Base-by-base conservation (phyloP, 805 yeast genomes). In the Myxozyma udenii region DNA sequence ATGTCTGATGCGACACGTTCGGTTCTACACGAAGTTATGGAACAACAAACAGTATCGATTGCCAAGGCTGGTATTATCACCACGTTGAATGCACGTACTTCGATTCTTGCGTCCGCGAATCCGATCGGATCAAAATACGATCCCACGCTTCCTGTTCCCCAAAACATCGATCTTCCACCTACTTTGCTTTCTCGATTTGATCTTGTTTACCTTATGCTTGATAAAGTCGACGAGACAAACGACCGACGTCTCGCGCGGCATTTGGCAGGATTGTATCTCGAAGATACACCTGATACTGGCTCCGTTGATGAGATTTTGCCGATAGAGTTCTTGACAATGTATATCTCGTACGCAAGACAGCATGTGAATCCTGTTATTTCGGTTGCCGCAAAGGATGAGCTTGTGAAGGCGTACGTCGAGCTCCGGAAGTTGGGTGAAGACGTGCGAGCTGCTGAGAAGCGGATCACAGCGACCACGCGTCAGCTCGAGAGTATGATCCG, bases 21-120 rank as follows among this genome's bases (percentile, higher is more conserved):
- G 6, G 98, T 93, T 9, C 74, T 93, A 48, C 98, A 93, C 68
- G 98, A 93, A 75, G 98, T 93, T 9, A 93, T 93, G 98, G 98
- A 93, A 73, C 98, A 93, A 68, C 98, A 93, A 69, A 93, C 98
- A 0, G 93, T 93, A 40, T 89, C 97, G 7, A 88, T 93, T 64
- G 98, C 98, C 28, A 93, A 93, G 65, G 98, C 98, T 1, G 98
- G 98, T 54, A 93, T 93, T 65, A 93, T 93, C 64, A 93, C 98
- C 4, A 93, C 98, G 0, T 74, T 93, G 55, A 93, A 93, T 68
- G 98, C 98, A 1, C 79, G 98, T 70, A 91, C 97, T 0, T 91
- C 98, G 1, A 85, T 93, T 58, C 74, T 93, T 51, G 98, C 98
- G 0, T 86, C 96, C 36, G 98, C 98, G 1, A 93, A 93, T 68